Evolutionary conservation across 495 filamentous ascomycete species (phyloP).

Genomic region (Pyronema omphalodes): DNA sequence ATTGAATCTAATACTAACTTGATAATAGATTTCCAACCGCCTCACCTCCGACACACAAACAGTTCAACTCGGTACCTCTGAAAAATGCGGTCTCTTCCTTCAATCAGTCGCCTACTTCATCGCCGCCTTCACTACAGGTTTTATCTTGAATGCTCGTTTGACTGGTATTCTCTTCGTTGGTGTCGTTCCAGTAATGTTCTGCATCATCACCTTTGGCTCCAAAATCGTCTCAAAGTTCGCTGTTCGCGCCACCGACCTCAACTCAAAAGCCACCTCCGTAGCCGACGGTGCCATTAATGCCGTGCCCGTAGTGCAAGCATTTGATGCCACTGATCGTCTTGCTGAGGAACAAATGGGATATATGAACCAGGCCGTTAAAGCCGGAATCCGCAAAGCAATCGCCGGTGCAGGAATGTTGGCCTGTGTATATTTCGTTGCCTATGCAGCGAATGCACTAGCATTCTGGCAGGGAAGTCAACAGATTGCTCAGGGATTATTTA

Average conservation of each 20-base stretch:
- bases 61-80: constrained; percentile 31
- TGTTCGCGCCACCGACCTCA: constrained; percentile 6
- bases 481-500: constrained; percentile 25
- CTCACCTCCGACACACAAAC: constrained; percentile 28
- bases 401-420: constrained; percentile 26
- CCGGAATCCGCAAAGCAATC: constrained; percentile 23
- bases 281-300: constrained; percentile 34
- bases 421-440: constrained; percentile 28
- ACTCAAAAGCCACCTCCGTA: constrained; percentile 26
- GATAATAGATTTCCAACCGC: constrained; percentile 21
- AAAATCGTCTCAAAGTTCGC: constrained; percentile 20
- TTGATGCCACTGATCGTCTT: constrained; percentile 30
- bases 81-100: constrained; percentile 34
- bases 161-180: constrained; percentile 29
- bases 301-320: constrained; percentile 36
- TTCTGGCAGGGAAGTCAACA: constrained; percentile 35
- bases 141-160: constrained; percentile 32
- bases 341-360: constrained; percentile 26
- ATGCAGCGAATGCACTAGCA: constrained; percentile 33
- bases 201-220: constrained; percentile 25
- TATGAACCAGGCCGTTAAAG: constrained; percentile 16
- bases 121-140: constrained; percentile 34
- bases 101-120: constrained; percentile 33
- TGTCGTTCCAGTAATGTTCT: constrained; percentile 28
- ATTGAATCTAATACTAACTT: no score